These are phyloP conservation scores for Vigna unguiculata DNA, from an alignment of 306 rosid species.

Conservation along the genomic window DNA sequence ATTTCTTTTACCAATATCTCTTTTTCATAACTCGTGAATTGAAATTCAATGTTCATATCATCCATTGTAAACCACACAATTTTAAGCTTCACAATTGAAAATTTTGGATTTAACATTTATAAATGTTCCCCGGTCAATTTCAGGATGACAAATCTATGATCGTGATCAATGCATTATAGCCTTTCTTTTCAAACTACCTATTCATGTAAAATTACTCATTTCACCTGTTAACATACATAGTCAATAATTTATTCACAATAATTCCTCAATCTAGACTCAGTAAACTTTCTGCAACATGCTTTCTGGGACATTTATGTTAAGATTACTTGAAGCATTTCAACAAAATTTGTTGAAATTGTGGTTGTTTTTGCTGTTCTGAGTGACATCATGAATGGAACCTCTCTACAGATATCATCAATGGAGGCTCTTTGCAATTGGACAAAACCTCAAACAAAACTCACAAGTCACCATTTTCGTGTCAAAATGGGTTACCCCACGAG, in stretches of 20 bases:
- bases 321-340: no score
- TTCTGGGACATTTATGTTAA: no score
- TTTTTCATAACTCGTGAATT: no score
- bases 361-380: neutral
- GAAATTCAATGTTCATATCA: no score
- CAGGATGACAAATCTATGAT: constrained; percentile 32
- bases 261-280: neutral
- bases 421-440: constrained; percentile 23
- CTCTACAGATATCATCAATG: neutral
- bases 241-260: neutral
- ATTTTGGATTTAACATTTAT: constrained; percentile 33
- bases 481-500: constrained; percentile 31
- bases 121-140: constrained; percentile 37
- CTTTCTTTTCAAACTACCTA: constrained; percentile 23
- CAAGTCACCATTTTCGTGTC: constrained; percentile 46
- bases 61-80: no score
- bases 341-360: no score
- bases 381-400: constrained; percentile 40
- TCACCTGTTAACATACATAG: no score
- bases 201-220: neutral
- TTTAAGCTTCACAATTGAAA: neutral
- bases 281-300: neutral
- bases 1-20: no score
- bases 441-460: constrained; percentile 36
- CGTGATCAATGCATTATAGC: neutral